phyloP scores from a whole-genome alignment of 768 basidiomycete species.

The Boletus rufocinnamomeus region DNA sequence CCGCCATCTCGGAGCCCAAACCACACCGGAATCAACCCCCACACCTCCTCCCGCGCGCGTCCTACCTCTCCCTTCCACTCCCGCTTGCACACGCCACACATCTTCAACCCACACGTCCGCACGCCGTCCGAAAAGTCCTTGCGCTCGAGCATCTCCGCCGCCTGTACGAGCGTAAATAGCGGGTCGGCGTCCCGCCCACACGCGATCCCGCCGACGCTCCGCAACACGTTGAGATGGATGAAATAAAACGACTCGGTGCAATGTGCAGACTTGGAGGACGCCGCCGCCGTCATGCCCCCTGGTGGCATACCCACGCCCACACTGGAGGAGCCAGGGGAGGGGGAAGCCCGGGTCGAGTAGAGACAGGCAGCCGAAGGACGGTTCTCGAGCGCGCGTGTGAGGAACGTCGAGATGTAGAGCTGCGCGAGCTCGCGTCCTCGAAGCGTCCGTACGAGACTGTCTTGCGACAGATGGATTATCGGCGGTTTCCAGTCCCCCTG shows the following conservation, averaged over 20 bases:
- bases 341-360: constrained; percentile 35
- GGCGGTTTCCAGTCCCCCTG: constrained; percentile 4
- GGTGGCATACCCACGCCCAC: not conserved
- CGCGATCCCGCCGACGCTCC: constrained; percentile 70
- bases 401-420: constrained; percentile 60
- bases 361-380: constrained; percentile 55
- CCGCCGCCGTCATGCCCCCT: not conserved
- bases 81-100: constrained; percentile 52
- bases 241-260: constrained; percentile 76
- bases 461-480: constrained; percentile 38
- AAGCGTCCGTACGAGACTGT: constrained; percentile 47
- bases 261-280: constrained; percentile 19
- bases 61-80: constrained; percentile 45
- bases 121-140: constrained; percentile 71
- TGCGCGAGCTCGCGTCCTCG: constrained; percentile 68
- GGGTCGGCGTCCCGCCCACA: constrained; percentile 75
- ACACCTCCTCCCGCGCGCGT: constrained; percentile 60
- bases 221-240: constrained; percentile 70
- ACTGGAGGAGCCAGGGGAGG: constrained; percentile 9
- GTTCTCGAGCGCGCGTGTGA: constrained; percentile 53
- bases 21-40: constrained; percentile 62
- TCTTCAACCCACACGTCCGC: constrained; percentile 51
- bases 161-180: constrained; percentile 66
- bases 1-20: constrained; percentile 51
- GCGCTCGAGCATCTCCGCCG: constrained; percentile 68